These are phyloP conservation scores for Pouteria campechiana DNA, from an alignment of 179 eudicot genomes.

Conservation along the genomic window DNA sequence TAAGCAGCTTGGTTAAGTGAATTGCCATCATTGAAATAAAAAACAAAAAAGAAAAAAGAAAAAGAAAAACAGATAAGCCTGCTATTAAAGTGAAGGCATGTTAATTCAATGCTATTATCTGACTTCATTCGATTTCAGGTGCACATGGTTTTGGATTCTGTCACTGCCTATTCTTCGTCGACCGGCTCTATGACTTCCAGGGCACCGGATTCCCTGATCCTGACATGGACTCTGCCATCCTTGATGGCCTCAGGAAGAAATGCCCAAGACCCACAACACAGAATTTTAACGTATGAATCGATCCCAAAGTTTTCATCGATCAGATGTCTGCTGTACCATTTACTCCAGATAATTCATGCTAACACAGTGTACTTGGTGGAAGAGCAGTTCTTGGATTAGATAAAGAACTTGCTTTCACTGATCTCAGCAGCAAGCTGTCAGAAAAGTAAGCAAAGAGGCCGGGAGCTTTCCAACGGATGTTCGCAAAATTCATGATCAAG, in stretches of 20 bases:
- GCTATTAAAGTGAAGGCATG: too few species aligned
- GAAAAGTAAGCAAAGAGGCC: slow-evolving; percentile 3
- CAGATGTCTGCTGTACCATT: slow-evolving; percentile 6
- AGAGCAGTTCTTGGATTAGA: slow-evolving; percentile 13
- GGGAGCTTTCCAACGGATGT: slow-evolving; percentile 8
- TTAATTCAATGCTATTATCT: too few species aligned
- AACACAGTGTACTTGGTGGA: slow-evolving; percentile 4
- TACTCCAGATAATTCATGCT: slow-evolving; percentile 4
- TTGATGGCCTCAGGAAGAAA: background rate
- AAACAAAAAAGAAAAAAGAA: too few species aligned
- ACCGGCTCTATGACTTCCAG: slow-evolving; percentile 16
- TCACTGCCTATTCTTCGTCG: slow-evolving; percentile 15
- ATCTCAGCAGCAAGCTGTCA: background rate
- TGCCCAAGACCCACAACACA: slow-evolving; percentile 6
- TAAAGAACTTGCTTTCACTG: slow-evolving; percentile 10
- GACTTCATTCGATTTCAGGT: too few species aligned
- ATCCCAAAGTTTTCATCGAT: slow-evolving; percentile 7
- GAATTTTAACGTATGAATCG: slow-evolving; percentile 3
- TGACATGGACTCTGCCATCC: slow-evolving; percentile 1
- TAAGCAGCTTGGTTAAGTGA: background rate
- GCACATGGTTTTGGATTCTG: slow-evolving; percentile 18
- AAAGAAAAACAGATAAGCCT: too few species aligned
- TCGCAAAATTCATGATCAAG: slow-evolving; percentile 18
- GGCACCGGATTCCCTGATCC: slow-evolving; percentile 15
- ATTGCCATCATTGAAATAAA: too few species aligned